These are phyloP conservation scores for Nymphaea colorata DNA, from an alignment of 164 flowering plant genomes.

Conservation along the genomic window DNA sequence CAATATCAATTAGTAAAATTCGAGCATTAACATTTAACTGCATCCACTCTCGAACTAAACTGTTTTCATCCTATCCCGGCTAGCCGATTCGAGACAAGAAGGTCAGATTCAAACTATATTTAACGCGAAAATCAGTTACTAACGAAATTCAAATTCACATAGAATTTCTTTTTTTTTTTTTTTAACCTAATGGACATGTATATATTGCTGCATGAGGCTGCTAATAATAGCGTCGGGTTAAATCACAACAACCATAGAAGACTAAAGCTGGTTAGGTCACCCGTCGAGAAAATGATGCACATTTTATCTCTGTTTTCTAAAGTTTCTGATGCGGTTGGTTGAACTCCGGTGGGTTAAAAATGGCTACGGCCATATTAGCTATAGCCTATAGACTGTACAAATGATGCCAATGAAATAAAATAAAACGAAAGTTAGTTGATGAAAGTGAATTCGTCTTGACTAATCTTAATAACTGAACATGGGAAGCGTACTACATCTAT, in stretches of 20 bases:
- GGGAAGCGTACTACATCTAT: not conserved
- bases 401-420: not conserved
- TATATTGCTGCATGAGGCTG: not conserved
- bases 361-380: not conserved
- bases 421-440: not conserved
- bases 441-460: not conserved
- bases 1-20: too few species aligned
- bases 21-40: too few species aligned
- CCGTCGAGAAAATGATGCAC: not conserved
- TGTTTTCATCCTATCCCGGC: too few species aligned
- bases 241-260: not conserved
- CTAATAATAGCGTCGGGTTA: not conserved
- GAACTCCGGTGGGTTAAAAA: not conserved
- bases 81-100: too few species aligned
- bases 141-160: not conserved
- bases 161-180: too few species aligned
- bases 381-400: not conserved
- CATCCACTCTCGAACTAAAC: too few species aligned
- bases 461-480: not conserved
- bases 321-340: not conserved
- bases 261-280: not conserved
- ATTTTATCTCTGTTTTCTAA: too few species aligned
- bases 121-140: too few species aligned
- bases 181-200: too few species aligned
- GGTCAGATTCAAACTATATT: too few species aligned